phyloP scores from a whole-genome alignment of 495 filamentous ascomycete species.

The Halenospora varia region DNA sequence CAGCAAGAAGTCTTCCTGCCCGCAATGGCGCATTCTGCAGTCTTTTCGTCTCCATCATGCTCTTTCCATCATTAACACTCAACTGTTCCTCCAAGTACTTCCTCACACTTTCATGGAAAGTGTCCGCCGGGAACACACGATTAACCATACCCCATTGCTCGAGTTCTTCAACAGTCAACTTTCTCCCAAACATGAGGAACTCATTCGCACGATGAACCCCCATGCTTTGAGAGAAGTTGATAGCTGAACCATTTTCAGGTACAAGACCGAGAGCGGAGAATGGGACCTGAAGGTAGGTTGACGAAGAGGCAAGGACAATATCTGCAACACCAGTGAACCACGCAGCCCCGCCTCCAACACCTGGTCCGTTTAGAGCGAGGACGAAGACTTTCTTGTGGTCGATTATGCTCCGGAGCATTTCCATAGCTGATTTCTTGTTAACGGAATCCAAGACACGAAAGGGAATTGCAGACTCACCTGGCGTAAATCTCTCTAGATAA shows the following conservation, averaged over 20 bases:
- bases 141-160: slow-evolving; percentile 25
- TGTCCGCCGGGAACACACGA: slow-evolving; percentile 13
- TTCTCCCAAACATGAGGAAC: slow-evolving; percentile 26
- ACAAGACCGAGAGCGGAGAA: slow-evolving; percentile 24
- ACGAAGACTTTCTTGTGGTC: slow-evolving; percentile 26
- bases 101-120: slow-evolving; percentile 17
- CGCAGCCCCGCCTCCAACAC: slow-evolving; percentile 22
- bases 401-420: slow-evolving; percentile 25
- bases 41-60: slow-evolving; percentile 27
- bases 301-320: slow-evolving; percentile 22
- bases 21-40: slow-evolving; percentile 24
- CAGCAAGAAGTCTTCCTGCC: slow-evolving; percentile 20
- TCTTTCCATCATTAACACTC: slow-evolving; percentile 24
- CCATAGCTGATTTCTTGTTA: slow-evolving; percentile 7
- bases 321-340: slow-evolving; percentile 24
- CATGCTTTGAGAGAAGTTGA: slow-evolving; percentile 22
- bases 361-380: slow-evolving; percentile 26
- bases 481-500: slow-evolving; percentile 10
- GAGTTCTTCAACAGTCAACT: slow-evolving; percentile 21
- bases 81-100: slow-evolving; percentile 20
- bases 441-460: background rate
- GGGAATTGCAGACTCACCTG: slow-evolving; percentile 5
- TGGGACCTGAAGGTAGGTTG: slow-evolving; percentile 20
- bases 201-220: slow-evolving; percentile 25
- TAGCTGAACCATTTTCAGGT: slow-evolving; percentile 25